Conservation (phyloP, 495 filamentous ascomycete genomes). For the Neurospora africana region DNA sequence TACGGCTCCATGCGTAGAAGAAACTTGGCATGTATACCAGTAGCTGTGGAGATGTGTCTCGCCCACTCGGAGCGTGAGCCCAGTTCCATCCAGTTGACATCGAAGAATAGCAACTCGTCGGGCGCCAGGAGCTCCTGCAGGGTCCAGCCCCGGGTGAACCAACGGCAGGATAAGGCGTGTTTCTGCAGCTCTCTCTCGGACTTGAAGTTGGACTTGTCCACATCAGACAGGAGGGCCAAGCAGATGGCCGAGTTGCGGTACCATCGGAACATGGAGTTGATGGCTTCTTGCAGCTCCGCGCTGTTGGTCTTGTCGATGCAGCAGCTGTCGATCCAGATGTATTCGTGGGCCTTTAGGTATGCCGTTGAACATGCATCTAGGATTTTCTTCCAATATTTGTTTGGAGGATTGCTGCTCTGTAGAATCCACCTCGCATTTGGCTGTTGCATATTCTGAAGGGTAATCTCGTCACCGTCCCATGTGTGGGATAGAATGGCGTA, state of each 20-base stretch:
- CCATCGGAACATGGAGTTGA: conserved; percentile 34
- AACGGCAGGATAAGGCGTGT: conserved; percentile 8
- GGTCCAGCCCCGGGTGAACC: conserved; percentile 36
- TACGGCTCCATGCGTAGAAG: conserved; percentile 5
- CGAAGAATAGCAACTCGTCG: conserved; percentile 19
- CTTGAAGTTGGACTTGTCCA: neutral
- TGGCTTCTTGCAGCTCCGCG: conserved; percentile 23
- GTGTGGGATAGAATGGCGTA: conserved; percentile 12
- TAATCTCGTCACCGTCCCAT: conserved; percentile 6
- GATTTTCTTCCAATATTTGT: neutral
- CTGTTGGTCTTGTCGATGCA: conserved; percentile 25
- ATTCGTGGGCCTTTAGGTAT: neutral
- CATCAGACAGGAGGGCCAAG: conserved; percentile 23
- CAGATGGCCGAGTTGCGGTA: conserved; percentile 21
- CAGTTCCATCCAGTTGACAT: conserved; percentile 12
- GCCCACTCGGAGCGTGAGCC: neutral
- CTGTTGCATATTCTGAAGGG: neutral
- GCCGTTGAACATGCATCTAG: conserved; percentile 1
- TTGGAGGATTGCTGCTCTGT: neutral
- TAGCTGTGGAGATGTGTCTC: neutral
- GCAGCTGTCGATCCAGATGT: conserved; percentile 26
- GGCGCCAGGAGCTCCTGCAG: conserved; percentile 33
- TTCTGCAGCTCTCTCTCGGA: rapidly evolving
- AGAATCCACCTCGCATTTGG: neutral
- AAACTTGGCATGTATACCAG: neutral